Evolutionary conservation across 768 basidiomycete genomes (phyloP).

Genomic region (Amanita jacksonii): DNA sequence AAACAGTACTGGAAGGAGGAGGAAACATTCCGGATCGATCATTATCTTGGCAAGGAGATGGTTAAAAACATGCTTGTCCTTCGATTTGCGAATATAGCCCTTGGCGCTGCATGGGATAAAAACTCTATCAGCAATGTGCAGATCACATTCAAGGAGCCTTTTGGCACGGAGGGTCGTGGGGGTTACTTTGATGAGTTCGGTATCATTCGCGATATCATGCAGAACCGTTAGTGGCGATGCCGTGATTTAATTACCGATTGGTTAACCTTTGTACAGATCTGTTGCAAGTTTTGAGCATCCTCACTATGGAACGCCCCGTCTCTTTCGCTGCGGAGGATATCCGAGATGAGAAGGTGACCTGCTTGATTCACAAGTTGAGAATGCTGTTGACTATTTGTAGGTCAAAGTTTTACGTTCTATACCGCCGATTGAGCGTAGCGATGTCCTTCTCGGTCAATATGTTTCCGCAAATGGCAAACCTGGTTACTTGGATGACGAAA

Average conservation of each 20-base stretch:
- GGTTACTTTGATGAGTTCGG: conserved; percentile 99
- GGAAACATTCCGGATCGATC: conserved; percentile 98
- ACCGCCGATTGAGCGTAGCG: conserved; percentile 64
- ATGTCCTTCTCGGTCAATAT: conserved; percentile 93
- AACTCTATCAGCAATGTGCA: conserved; percentile 95
- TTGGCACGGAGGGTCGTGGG: conserved; percentile 99
- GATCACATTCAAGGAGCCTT: conserved; percentile 99
- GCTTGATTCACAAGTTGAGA: conserved; percentile 1
- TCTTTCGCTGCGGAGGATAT: conserved; percentile 97
- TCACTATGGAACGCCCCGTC: conserved; percentile 98
- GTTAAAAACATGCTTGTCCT: conserved; percentile 96
- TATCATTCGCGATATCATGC: conserved; percentile 94
- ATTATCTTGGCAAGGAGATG: conserved; percentile 99
- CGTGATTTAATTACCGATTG: background rate
- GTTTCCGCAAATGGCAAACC: conserved; percentile 83
- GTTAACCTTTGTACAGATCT: conserved; percentile 47
- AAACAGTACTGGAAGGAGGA: conserved; percentile 91
- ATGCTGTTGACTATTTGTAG: conserved; percentile 27
- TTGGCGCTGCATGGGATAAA: conserved; percentile 90
- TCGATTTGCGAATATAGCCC: conserved; percentile 88
- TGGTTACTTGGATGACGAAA: conserved; percentile 98
- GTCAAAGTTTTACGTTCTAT: conserved; percentile 95
- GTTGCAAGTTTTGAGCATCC: conserved; percentile 86
- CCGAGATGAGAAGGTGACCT: conserved; percentile 88
- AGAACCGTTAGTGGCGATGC: conserved; percentile 74